Evolutionary conservation across 495 filamentous ascomycete genomes (phyloP), one percentile per base, ranked within the genome.

Genomic region (Parachaetomium inaequale): DNA sequence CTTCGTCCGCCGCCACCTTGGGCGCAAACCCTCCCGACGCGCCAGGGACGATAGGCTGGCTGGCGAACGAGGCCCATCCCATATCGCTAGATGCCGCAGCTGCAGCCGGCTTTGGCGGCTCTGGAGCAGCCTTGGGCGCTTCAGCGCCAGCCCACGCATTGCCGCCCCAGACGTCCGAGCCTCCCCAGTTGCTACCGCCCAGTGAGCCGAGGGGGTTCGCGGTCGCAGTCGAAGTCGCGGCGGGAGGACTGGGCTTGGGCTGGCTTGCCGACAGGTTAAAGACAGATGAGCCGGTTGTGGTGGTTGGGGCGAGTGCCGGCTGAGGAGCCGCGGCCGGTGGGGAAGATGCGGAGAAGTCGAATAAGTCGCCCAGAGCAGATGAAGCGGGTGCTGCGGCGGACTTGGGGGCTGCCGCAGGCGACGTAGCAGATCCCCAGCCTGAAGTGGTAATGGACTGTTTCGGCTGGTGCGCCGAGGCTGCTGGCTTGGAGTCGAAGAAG

Each of bases 1-100:
- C 92, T 74, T 97, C 92, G 70, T 97, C 92, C 0, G 84, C 85
- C 31, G 84, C 82, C 3, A 94, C 87, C 64, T 87, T 87, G 12
- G 89, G 85, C 25, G 83, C 75, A 62, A 82, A 82, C 1, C 80
- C 80, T 28, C 81, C 81, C 8, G 76, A 76, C 2, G 76, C 57
- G 11, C 81, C 79, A 3, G 80, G 80, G 4, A 84, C 79, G 64
- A 84, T 78, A 38, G 80, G 82, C 66, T 81, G 76, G 62, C 60
- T 79, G n/a, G 82, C 77, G 32, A 83, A 73, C 25, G 77, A 78
- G 17, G 83, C 85, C 85, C 85, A 88, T 59, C 85, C 85, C 63
- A 80, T 76, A 58, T 81, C 80, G 47, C 78, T 72, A 28, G 74
- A 67, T 29, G 63, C 64, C 0, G 81, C 71, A 58, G 66, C 46